Percentiles rank a stretch among this genome's conserved stretches.
These are phyloP conservation scores for Scolecobasidium constrictum DNA, from an alignment of 2,329 filamentous ascomycete species.

Conservation along the genomic window DNA sequence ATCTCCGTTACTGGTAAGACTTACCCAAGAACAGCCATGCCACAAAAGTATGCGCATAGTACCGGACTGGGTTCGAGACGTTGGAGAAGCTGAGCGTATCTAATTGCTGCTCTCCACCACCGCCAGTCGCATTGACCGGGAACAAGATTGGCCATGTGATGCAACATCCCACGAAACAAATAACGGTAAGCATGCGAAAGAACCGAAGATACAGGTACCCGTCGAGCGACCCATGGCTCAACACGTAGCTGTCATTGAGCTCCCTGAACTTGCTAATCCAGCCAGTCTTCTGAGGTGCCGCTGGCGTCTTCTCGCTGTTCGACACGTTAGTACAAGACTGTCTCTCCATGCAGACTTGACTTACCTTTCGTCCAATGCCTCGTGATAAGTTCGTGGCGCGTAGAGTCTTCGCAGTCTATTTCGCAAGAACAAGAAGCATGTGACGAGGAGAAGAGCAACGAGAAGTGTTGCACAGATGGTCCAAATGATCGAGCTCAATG, in stretches of 20 bases:
- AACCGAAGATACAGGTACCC: conserved; percentile 86
- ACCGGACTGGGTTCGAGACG: conserved; percentile 49
- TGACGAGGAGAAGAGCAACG: conserved; percentile 37
- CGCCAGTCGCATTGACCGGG: conserved; percentile 81
- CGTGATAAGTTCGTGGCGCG: conserved; percentile 35
- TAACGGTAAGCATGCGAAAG: conserved; percentile 64
- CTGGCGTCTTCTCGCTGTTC: too few species aligned
- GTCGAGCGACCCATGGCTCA: conserved; percentile 87
- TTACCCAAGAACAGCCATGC: conserved; percentile 75
- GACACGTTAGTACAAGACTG: too few species aligned
- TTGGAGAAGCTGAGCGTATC: conserved; percentile 74
- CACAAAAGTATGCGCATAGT: conserved; percentile 72
- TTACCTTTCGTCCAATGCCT: conserved; percentile 6
- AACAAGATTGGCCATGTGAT: conserved; percentile 87
- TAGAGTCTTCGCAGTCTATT: conserved; percentile 43
- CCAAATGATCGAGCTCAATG: too few species aligned
- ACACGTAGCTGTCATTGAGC: conserved; percentile 62
- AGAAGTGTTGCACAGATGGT: conserved; percentile 45
- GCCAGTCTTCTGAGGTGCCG: conserved; percentile 18
- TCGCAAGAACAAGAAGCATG: conserved; percentile 41
- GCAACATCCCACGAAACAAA: conserved; percentile 71
- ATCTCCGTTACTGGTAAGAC: too few species aligned
- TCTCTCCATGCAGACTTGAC: conserved; percentile 24
- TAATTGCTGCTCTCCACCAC: conserved; percentile 52
- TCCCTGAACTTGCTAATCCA: conserved; percentile 39